Evolutionary conservation across 2,329 filamentous ascomycete genomes (phyloP).

Genomic region (Davidsoniella eucalypti): DNA sequence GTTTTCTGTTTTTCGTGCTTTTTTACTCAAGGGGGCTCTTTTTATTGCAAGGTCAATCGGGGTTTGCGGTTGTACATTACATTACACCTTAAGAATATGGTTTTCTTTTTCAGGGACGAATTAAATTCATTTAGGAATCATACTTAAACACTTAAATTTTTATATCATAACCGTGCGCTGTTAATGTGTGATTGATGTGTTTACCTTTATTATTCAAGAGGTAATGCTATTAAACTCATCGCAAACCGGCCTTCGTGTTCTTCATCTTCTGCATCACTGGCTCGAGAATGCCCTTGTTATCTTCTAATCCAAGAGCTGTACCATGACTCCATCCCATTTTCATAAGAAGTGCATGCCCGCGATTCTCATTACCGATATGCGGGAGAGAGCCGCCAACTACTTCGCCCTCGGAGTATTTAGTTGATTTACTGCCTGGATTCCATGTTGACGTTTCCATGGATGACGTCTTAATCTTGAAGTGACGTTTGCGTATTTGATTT

Average conservation of each 20-base stretch:
- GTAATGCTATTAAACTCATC: conserved; percentile 22
- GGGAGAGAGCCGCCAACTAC: conserved; percentile 73
- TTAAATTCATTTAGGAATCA: conserved; percentile 41
- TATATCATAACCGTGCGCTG: conserved; percentile 15
- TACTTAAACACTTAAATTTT: not conserved
- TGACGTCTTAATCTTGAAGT: conserved; percentile 8
- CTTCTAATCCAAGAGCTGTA: conserved; percentile 60
- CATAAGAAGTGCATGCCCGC: conserved; percentile 72
- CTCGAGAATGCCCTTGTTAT: conserved; percentile 78
- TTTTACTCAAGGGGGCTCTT: conserved; percentile 47
- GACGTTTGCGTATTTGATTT: not conserved
- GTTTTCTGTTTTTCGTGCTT: conserved; percentile 21
- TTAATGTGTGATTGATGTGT: not conserved
- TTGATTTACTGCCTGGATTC: conserved; percentile 14
- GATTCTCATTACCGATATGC: conserved; percentile 69
- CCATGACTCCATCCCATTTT: conserved; percentile 95
- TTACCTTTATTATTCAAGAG: conserved; percentile 2
- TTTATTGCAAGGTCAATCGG: conserved; percentile 41
- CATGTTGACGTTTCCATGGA: not conserved
- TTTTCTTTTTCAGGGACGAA: conserved; percentile 33
- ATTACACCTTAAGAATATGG: conserved; percentile 49
- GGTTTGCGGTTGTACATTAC: conserved; percentile 63
- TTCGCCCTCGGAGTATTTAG: conserved; percentile 50
- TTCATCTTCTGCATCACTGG: conserved; percentile 82
- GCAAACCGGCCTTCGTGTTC: conserved; percentile 67